phyloP scores from a whole-genome alignment of 768 basidiomycete species.

The Baorangia bicolor region DNA sequence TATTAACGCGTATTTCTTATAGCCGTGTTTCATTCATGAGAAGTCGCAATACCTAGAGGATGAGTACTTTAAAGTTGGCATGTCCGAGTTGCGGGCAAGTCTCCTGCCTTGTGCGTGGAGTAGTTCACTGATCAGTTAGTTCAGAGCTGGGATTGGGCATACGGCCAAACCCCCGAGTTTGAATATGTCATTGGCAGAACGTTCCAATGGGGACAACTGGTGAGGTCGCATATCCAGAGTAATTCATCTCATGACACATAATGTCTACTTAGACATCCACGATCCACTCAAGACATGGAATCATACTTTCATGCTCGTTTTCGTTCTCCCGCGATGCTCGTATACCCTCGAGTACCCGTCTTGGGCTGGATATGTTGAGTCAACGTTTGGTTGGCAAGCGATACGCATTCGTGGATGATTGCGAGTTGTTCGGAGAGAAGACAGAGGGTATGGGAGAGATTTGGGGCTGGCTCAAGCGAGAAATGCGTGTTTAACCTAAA shows the following conservation, averaged over 20 bases:
- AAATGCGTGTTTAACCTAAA: conserved; percentile 18
- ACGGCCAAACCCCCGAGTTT: conserved; percentile 93
- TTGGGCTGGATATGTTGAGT: conserved; percentile 21
- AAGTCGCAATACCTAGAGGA: conserved; percentile 43
- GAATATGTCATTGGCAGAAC: conserved; percentile 49
- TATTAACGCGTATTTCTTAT: neutral
- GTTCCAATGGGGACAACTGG: conserved; percentile 56
- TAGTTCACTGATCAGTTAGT: neutral
- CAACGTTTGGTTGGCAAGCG: conserved; percentile 32
- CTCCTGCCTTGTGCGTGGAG: neutral
- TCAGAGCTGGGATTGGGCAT: conserved; percentile 92
- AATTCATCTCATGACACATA: too few relatives aligned
- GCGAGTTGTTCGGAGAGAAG: conserved; percentile 6
- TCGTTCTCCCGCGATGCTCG: neutral
- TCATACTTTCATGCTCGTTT: conserved; percentile 13
- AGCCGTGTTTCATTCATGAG: conserved; percentile 48
- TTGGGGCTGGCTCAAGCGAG: conserved; percentile 24
- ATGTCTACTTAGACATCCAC: neutral
- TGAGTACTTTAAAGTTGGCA: conserved; percentile 65
- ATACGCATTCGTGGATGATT: conserved; percentile 40
- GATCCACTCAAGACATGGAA: neutral
- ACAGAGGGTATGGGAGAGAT: conserved; percentile 20
- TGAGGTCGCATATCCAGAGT: too few relatives aligned
- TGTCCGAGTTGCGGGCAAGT: conserved; percentile 70
- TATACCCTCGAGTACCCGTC: neutral